Percentiles rank a stretch among this genome's conserved stretches.
These are phyloP conservation scores for Abelmoschus esculentus DNA, from an alignment of 345 rosid genomes.

Conservation along the genomic window DNA sequence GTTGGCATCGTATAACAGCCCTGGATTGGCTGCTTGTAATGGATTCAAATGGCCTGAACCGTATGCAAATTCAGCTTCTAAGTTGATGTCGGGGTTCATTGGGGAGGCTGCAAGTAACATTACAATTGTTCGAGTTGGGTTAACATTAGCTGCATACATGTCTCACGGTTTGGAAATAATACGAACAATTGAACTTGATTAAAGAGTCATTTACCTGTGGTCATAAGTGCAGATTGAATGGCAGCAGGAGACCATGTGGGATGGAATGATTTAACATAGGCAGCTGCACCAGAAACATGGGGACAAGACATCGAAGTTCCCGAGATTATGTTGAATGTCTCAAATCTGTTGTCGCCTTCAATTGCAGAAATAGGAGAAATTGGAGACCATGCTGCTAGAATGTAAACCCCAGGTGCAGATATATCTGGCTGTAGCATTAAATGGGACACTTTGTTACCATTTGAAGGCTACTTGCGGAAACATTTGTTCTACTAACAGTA, in stretches of 20 bases:
- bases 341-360: conserved; percentile 23
- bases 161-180: no score
- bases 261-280: conserved; percentile 33
- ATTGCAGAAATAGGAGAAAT: neutral
- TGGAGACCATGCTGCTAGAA: conserved; percentile 43
- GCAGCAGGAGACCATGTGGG: conserved; percentile 33
- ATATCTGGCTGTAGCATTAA: conserved; percentile 39
- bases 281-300: conserved; percentile 41
- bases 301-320: conserved; percentile 62
- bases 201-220: neutral
- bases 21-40: conserved; percentile 22
- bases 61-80: conserved; percentile 31
- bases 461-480: no score
- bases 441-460: no score
- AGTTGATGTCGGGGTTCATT: conserved; percentile 14
- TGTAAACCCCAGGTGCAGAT: conserved; percentile 48
- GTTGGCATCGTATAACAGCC: conserved; percentile 31
- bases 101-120: neutral
- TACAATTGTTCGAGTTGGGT: neutral
- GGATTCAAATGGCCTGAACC: conserved; percentile 41
- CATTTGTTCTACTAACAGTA: no score
- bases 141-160: no score
- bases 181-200: no score
- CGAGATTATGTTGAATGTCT: conserved; percentile 26
- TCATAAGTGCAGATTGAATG: conserved; percentile 32